Evolutionary conservation across 345 rosid species (phyloP), one percentile per base, ranked within the genome.

Genomic region (Trapa incisa): DNA sequence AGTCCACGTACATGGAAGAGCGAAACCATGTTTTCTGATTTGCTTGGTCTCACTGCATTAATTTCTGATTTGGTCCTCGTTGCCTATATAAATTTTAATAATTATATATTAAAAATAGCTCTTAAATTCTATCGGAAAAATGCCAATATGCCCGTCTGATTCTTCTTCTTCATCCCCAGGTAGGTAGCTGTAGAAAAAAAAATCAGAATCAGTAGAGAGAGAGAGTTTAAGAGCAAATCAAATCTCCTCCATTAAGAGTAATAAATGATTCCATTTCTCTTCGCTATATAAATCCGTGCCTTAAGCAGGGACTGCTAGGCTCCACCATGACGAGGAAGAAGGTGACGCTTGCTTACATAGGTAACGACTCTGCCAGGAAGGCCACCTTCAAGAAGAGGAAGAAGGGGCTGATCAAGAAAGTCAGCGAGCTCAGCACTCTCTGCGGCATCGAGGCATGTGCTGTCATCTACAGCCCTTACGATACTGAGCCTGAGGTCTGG

Each of bases 361-460:
- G 65, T 47, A 80, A 79, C 32, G 88, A 86, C 32, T 42, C 82
- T 1, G 67, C 81, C 37, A 83, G 89, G 48, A 86, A 76, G 65
- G 83, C 84, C 47, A 83, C 92, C 3, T 83, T 61, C 75, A 88
- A 80, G 81, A 88, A 86, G 68, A 78, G 96, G 69, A 83, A 83
- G 72, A 80, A 68, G 54, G 96, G 92, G 0, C 2, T 88, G 41
- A 47, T 86, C 74, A 88, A 86, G 79, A 88, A 88, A 75, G 85
- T 83, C 56, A 65, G 77, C 22, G 92, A 88, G 76, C 70, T 86
- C n/a, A 78, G 77, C 61, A 84, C 81, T 13, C 83, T 86, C 0
- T 88, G 80, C 29, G 77, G 73, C 9, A 65, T 74, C 53, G 73
- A 74, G 41, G 73, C 77, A 1, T 74, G 77, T 14, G 73, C 73